phyloP scores from a whole-genome alignment of 192 early-diverging fungal genomes.

The Podochytrium sp. region DNA sequence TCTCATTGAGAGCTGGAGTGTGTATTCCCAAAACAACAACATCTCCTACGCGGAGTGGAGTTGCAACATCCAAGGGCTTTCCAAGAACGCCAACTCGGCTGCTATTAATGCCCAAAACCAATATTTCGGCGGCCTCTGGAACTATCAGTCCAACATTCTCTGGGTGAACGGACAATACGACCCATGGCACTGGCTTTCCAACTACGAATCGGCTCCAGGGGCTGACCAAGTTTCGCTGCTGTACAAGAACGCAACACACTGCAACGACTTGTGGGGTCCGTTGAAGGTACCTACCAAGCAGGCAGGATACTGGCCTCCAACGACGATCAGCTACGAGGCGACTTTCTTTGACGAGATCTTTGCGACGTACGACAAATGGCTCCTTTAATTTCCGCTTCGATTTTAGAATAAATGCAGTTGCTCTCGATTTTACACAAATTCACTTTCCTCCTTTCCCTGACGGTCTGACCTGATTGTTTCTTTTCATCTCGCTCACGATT shows the following conservation, averaged over 20 bases:
- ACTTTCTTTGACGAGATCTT: constrained; percentile 1
- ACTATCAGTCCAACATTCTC: neutral
- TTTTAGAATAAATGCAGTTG: no score
- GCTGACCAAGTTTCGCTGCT: constrained; percentile 1
- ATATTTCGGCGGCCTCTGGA: neutral
- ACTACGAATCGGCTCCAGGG: constrained; percentile 13
- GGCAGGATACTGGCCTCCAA: constrained; percentile 4
- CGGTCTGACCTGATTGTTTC: no score
- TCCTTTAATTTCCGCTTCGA: no score
- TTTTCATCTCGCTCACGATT: no score
- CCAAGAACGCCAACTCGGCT: neutral
- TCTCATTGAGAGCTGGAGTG: constrained; percentile 14
- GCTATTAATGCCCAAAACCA: neutral
- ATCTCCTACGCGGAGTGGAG: neutral
- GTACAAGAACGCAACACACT: constrained; percentile 14
- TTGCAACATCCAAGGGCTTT: neutral
- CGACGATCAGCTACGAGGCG: neutral
- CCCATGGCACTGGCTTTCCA: constrained; percentile 29
- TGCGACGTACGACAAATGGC: neutral
- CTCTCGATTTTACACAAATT: no score
- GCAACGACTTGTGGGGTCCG: constrained; percentile 27
- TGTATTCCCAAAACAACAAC: constrained; percentile 9
- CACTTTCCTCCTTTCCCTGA: no score
- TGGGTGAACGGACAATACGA: constrained; percentile 27
- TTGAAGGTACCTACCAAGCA: neutral